Conservation (phyloP, 768 basidiomycete genomes). For the Termitomyces eurrhizus region DNA sequence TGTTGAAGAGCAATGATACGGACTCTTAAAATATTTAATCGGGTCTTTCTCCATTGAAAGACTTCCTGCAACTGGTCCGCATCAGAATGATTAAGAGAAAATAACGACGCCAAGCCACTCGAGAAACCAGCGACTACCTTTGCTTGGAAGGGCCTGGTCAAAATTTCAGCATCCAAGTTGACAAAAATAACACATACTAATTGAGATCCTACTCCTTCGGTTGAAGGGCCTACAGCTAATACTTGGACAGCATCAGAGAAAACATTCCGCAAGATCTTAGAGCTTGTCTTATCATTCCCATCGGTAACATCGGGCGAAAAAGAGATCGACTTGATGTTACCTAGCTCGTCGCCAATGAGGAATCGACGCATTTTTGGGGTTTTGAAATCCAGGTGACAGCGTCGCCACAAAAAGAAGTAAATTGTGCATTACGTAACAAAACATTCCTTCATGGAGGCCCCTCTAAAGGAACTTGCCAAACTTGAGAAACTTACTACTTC, state of each 20-base stretch:
- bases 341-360: constrained; percentile 75
- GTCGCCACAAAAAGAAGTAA: not conserved
- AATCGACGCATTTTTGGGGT: constrained; percentile 54
- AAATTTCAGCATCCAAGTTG: not conserved
- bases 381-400: not conserved
- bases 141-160: constrained; percentile 29
- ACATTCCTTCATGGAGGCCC: constrained; percentile 53
- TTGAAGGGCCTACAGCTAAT: constrained; percentile 23
- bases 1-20: constrained; percentile 13
- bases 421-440: constrained; percentile 12
- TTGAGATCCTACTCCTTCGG: constrained; percentile 20
- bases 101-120: constrained; percentile 50
- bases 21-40: constrained; percentile 53
- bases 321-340: constrained; percentile 61
- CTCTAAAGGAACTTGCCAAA: constrained; percentile 75
- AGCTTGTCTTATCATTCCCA: constrained; percentile 29
- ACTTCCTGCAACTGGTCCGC: constrained; percentile 27
- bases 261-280: constrained; percentile 31
- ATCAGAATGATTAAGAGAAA: constrained; percentile 39
- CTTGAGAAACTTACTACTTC: constrained; percentile 60
- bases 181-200: constrained; percentile 31
- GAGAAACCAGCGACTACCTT: constrained; percentile 68
- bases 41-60: constrained; percentile 62
- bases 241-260: constrained; percentile 29
- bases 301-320: constrained; percentile 30